Base-by-base conservation (phyloP, 768 basidiomycete genomes). In the Boletus coccyginus region DNA sequence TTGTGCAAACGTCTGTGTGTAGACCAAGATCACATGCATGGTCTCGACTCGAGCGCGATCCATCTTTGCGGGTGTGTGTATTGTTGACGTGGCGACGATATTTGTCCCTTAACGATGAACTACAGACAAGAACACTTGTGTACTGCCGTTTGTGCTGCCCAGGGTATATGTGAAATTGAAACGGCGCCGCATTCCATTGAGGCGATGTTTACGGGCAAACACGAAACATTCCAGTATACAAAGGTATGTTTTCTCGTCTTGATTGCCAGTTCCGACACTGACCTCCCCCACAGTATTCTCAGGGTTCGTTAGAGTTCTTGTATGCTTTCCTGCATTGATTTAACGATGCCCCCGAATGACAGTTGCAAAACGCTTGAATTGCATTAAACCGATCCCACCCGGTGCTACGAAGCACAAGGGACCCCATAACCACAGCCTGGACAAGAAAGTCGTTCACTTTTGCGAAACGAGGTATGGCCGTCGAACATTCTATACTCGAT, bases 191-290 rank as follows among this genome's bases (percentile, higher is more conserved):
- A 81, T 50, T 80, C 83, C 0, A 77, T 87, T 35, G 80, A 85
- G 61, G 81, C 83, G 7, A 85, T 82, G 0, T 87, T 86, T 59
- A 79, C 77, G 0, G 86, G 85, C 0, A 73, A 67, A 55, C 80
- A 85, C 47, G 81, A 84, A 56, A 83, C 78, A 0, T 87, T 85
- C 61, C 78, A 82, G 62, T 87, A 83, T 50, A 87, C 86, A 0
- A 86, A 86, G 75, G 85, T 82, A 49, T 29, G 63, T 52, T 39
- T 31, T 27, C 19, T 2, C 10, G 9, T 48, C n/a, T 17, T 17
- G 8, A 8, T 13, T 1, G 7, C 17, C 2, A 21, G 9, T 16
- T 45, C 38, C 27, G 29, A 35, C 1, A 1, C 33, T 49, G 13
- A 53, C 21, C 1, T 14, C 24, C 21, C 13, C 33, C 19, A 11